A percentile compares a stretch with the other conserved stretches of the same genome.
These are phyloP conservation scores for Metarhizium anisopliae DNA, from an alignment of 2,329 filamentous ascomycete species.

Conservation along the genomic window DNA sequence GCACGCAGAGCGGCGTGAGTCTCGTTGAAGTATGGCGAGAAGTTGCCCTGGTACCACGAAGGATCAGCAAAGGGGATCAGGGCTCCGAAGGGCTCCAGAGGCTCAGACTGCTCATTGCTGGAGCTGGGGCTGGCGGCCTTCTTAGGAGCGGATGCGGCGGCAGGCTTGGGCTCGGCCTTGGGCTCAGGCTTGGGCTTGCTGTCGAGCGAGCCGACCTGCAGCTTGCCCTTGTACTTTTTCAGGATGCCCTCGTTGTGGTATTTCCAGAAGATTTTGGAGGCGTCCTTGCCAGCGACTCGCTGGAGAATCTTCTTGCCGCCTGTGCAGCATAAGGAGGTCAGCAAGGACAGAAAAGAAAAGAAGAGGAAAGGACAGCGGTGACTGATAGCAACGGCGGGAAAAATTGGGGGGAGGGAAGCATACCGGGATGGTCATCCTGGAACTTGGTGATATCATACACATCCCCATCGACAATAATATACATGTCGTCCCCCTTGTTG, in stretches of 20 bases:
- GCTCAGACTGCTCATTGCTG: constrained; percentile 46
- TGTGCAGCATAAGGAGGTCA: constrained; percentile 14
- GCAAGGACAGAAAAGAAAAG: not conserved
- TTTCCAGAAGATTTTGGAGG: constrained; percentile 61
- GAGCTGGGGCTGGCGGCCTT: constrained; percentile 21
- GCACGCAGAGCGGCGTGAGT: constrained; percentile 82
- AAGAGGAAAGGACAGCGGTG: not conserved
- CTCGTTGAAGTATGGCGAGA: constrained; percentile 95
- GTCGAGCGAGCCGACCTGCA: constrained; percentile 82
- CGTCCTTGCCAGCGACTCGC: constrained; percentile 56
- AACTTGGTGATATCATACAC: constrained; percentile 92
- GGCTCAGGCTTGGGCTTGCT: constrained; percentile 66
- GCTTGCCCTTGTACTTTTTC: constrained; percentile 72
- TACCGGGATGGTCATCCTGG: constrained; percentile 76
- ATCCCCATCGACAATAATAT: constrained; percentile 87
- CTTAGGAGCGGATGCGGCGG: constrained; percentile 19
- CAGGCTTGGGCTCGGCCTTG: constrained; percentile 28
- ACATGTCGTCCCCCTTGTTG: constrained; percentile 79
- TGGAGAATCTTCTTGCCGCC: constrained; percentile 58
- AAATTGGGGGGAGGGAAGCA: constrained; percentile 14
- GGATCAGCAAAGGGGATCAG: constrained; percentile 89
- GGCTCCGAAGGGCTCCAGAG: constrained; percentile 76
- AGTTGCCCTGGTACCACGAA: constrained; percentile 89
- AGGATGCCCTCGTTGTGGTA: constrained; percentile 79
- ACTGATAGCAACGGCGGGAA: not conserved